Conservation (phyloP, 2,329 filamentous ascomycete species). For the Sarocladiaceae sp. region DNA sequence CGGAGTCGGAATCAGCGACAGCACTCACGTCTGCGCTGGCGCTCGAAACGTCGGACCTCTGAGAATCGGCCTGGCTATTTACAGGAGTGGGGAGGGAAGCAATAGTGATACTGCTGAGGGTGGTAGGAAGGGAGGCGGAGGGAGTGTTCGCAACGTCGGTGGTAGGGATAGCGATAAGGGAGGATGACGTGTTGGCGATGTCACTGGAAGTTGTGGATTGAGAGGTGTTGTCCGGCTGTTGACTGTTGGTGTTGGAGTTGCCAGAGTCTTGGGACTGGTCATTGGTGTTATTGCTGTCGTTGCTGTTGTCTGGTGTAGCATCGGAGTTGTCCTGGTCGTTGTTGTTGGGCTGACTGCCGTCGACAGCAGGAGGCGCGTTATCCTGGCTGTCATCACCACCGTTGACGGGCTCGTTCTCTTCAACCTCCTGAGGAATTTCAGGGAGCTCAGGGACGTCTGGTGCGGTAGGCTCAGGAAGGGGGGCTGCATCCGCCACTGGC, state of each 20-base stretch:
- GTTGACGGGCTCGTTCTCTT: background rate
- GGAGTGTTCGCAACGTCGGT: too few species aligned
- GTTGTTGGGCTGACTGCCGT: background rate
- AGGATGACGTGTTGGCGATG: background rate
- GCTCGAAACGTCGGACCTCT: too few species aligned
- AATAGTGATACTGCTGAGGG: constrained; percentile 1
- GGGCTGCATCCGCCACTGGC: background rate
- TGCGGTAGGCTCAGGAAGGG: background rate
- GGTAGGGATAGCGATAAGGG: too few species aligned
- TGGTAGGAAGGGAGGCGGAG: background rate
- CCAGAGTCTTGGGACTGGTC: background rate
- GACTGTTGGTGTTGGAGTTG: background rate
- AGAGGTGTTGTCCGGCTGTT: background rate
- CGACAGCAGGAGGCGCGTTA: too few species aligned
- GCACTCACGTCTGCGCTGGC: background rate
- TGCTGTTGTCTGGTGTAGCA: background rate
- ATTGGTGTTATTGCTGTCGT: background rate
- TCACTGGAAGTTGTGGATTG: background rate
- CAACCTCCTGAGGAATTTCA: too few species aligned
- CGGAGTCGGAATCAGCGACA: background rate
- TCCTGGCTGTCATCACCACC: background rate
- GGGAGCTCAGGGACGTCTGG: background rate
- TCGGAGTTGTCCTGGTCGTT: background rate
- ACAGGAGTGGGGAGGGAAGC: constrained; percentile 3
- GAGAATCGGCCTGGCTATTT: background rate